Percentiles rank a stretch among this genome's conserved stretches.
Conservation (phyloP, 2,329 filamentous ascomycete species). For the Stagonosporopsis rhizophila region DNA sequence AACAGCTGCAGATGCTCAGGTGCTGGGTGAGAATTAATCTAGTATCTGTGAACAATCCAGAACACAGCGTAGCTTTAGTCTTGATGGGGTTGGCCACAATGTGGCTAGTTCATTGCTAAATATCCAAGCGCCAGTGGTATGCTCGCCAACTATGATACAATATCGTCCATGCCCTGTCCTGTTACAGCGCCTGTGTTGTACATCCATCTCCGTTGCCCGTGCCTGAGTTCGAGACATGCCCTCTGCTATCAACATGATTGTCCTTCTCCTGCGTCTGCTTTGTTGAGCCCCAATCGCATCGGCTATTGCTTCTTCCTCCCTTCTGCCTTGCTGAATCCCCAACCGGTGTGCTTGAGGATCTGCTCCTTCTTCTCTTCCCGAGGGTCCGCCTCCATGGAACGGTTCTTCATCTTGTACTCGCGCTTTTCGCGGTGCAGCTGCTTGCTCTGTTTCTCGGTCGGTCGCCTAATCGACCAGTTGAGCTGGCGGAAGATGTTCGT, state of each 20-base stretch:
- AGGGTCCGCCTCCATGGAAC: slow-evolving; percentile 29
- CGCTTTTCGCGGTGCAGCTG: slow-evolving; percentile 35
- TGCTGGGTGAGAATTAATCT: background rate
- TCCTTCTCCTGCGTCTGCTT: background rate
- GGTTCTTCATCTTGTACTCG: slow-evolving; percentile 21
- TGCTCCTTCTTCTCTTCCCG: slow-evolving; percentile 36
- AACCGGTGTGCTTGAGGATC: slow-evolving; percentile 39
- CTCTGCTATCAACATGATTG: background rate
- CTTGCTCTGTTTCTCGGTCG: slow-evolving; percentile 41
- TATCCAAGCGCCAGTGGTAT: slow-evolving; percentile 27
- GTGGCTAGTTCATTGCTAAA: slow-evolving; percentile 11
- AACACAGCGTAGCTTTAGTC: background rate
- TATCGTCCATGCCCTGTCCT: slow-evolving; percentile 4
- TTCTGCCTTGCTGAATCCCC: slow-evolving; percentile 25
- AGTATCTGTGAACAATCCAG: background rate
- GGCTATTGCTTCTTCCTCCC: background rate
- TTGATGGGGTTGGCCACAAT: background rate
- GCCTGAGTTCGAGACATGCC: background rate
- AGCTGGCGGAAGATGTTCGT: slow-evolving; percentile 43
- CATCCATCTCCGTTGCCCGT: background rate
- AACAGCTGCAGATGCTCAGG: no score
- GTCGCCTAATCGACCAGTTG: slow-evolving; percentile 36
- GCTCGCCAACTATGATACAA: slow-evolving; percentile 33
- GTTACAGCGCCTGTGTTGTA: slow-evolving; percentile 11
- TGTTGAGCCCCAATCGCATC: background rate